Base-by-base conservation (phyloP, 1,284 basidiomycete species). In the Melampsora occidentalis region DNA sequence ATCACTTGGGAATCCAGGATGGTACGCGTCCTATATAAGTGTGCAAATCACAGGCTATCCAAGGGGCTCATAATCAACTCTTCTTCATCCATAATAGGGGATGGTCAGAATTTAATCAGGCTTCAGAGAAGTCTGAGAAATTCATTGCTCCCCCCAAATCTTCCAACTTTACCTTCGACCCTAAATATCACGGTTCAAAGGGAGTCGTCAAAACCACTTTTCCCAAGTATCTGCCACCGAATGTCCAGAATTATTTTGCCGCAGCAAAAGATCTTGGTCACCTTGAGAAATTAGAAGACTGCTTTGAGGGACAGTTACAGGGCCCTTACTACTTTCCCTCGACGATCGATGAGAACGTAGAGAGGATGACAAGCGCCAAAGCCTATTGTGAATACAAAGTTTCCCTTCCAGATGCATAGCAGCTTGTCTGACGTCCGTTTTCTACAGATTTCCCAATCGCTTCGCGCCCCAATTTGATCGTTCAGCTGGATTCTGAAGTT, bases 1-100 rank as follows among this genome's bases (percentile, higher is more conserved):
- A 69, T 49, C 46, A 39, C 59, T 76, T n/a, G 73, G 73, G 1
- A 76, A 76, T 39, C 73, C 73, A 20, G 66, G 66, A 69, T 76
- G 73, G 66, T 69, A 42, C 4, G 73, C 7, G 33, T 76, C 49
- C 20, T 16, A 9, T 18, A 28, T 10, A 25, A 28, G 16, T 4
- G 16, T 39, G n/a, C n/a, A 33, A 35, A 51, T 35, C n/a, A n/a
- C 7, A 6, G 2, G 57, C 1, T 42, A 51, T 28, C 53, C 5
- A 1, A 22, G 10, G 42, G 49, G 33, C 25, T 53, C 25, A n/a
- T 18, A 18, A 51, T 28, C 1, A 1, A 5, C 33, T 48, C 10
- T 46, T 39, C 49, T n/a, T n/a, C n/a, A 53, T 22, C 5, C 5
- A 57, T 7, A 9, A 6, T n/a, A 69, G 73, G 73, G 66, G 66